Evolutionary conservation across 805 yeast genomes (phyloP), one percentile per base, ranked within the genome.

Genomic region (Kodamaea kaohsiungensis): DNA sequence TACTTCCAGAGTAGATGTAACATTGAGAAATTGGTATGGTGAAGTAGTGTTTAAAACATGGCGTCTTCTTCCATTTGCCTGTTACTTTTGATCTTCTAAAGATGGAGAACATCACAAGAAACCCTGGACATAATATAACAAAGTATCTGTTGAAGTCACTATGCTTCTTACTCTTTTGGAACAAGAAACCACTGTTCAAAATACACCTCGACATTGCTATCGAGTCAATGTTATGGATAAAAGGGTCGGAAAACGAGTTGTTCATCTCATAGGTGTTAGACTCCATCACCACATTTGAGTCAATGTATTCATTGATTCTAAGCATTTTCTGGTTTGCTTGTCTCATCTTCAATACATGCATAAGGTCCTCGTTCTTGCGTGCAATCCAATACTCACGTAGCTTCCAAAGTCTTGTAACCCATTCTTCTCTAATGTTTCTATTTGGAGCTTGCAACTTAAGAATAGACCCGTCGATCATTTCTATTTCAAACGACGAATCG

Each of bases 1-100:
- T 68, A 1, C 77, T 67, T 1, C 93, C 96, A 1, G 95, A 83
- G 68, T 89, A 89, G 3, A 90, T 77, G 65, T 91, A 93, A 54
- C 96, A 85, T 12, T 80, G 82, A 2, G 79, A 65, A 25, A 93
- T 68, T 1, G 91, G 85, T 16, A 91, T 79, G 0, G 88, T 81
- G 48, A 82, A 63, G 58, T 79, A 78, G 59, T 81, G 84, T 46
- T 75, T 69, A 60, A 80, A 85, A 58, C 79, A 80, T 1, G 79
- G 71, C 0, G 78, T 62, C 2, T 73, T 72, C n/a, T 79, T 76
- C 62, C 78, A 74, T 2, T 77, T 69, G 1, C 76, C 76, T 0
- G 86, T 82, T 0, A 69, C 56, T 18, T 70, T 67, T 10, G 82
- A 73, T 53, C 91, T 72, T 39, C 72, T 67, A 56, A 72, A 80